Conservation (phyloP, 495 filamentous ascomycete genomes). For the Haplographium delicatum region DNA sequence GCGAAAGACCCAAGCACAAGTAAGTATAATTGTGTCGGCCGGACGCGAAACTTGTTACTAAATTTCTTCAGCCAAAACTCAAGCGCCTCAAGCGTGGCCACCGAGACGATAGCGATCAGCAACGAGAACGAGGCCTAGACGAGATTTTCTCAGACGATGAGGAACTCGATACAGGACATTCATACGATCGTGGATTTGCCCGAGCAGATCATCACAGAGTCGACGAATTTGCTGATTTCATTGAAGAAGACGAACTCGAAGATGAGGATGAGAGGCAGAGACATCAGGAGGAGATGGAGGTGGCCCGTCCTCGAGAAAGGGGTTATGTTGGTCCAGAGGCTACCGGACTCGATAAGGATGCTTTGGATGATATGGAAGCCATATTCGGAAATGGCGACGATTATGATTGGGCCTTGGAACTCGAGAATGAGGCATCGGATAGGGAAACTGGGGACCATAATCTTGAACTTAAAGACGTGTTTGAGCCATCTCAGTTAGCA, state of each 20-base stretch:
- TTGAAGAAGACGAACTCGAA: slow-evolving; percentile 89
- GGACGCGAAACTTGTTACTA: too few species aligned
- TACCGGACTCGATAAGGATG: slow-evolving; percentile 81
- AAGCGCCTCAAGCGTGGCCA: slow-evolving; percentile 94
- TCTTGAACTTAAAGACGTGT: slow-evolving; percentile 94
- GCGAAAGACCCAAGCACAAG: slow-evolving; percentile 57
- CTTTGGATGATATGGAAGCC: slow-evolving; percentile 87
- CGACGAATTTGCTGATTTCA: slow-evolving; percentile 95
- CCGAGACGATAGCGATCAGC: slow-evolving; percentile 59
- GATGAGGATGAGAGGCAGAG: slow-evolving; percentile 74
- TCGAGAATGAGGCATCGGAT: slow-evolving; percentile 76
- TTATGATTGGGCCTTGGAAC: slow-evolving; percentile 85
- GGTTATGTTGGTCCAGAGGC: slow-evolving; percentile 61
- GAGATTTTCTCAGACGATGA: slow-evolving; percentile 97
- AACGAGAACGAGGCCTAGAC: slow-evolving; percentile 64
- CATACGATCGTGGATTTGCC: slow-evolving; percentile 46
- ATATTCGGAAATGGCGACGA: slow-evolving; percentile 95
- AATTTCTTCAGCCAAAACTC: slow-evolving; percentile 64
- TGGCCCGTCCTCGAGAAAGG: slow-evolving; percentile 64
- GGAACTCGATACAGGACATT: slow-evolving; percentile 49
- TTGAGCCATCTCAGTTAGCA: slow-evolving; percentile 88
- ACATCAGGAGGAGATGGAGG: slow-evolving; percentile 80
- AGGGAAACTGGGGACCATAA: slow-evolving; percentile 59
- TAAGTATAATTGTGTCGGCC: slow-evolving; percentile 40
- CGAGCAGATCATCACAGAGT: slow-evolving; percentile 46